Conservation (phyloP, 2,329 filamentous ascomycete genomes). For the Stemphylium vesicarium region DNA sequence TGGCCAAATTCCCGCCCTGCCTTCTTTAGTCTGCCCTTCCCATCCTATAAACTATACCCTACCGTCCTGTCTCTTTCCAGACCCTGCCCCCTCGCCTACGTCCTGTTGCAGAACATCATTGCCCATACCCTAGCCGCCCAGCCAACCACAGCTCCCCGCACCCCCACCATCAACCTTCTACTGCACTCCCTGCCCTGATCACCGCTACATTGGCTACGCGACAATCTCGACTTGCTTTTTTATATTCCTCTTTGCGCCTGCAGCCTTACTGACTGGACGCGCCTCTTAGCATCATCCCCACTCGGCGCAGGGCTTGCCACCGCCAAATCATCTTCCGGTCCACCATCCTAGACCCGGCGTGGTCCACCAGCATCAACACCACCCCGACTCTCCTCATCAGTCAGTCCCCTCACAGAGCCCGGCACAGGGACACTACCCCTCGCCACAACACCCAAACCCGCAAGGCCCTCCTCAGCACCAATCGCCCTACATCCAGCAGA, state of each 20-base stretch:
- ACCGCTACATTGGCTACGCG: slow-evolving; percentile 5
- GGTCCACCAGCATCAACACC: slow-evolving; percentile 61
- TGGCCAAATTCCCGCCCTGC: slow-evolving; percentile 24
- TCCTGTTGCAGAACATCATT: slow-evolving; percentile 29
- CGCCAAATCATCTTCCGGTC: slow-evolving; percentile 61
- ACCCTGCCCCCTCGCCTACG: slow-evolving; percentile 47
- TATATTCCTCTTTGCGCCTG: slow-evolving; percentile 23
- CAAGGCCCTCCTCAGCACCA: slow-evolving; percentile 58
- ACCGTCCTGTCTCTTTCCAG: slow-evolving; percentile 38
- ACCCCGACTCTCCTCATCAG: slow-evolving; percentile 68
- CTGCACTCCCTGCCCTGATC: slow-evolving; percentile 26
- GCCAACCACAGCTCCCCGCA: slow-evolving; percentile 31
- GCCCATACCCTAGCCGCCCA: slow-evolving; percentile 31
- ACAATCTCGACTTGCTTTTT: slow-evolving; percentile 9
- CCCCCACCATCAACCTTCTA: slow-evolving; percentile 20
- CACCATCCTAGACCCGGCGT: slow-evolving; percentile 76
- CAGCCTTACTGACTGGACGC: slow-evolving; percentile 39
- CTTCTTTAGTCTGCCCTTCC: slow-evolving; percentile 39
- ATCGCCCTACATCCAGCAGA: slow-evolving; percentile 70
- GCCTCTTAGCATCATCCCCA: slow-evolving; percentile 73
- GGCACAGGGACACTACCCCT: slow-evolving; percentile 67
- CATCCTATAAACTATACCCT: slow-evolving; percentile 46
- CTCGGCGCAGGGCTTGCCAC: slow-evolving; percentile 74
- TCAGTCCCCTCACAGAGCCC: slow-evolving; percentile 65
- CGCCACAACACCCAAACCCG: slow-evolving; percentile 68